Evolutionary conservation across 2,329 filamentous ascomycete species (phyloP).

Genomic region (Aspergillus felis): DNA sequence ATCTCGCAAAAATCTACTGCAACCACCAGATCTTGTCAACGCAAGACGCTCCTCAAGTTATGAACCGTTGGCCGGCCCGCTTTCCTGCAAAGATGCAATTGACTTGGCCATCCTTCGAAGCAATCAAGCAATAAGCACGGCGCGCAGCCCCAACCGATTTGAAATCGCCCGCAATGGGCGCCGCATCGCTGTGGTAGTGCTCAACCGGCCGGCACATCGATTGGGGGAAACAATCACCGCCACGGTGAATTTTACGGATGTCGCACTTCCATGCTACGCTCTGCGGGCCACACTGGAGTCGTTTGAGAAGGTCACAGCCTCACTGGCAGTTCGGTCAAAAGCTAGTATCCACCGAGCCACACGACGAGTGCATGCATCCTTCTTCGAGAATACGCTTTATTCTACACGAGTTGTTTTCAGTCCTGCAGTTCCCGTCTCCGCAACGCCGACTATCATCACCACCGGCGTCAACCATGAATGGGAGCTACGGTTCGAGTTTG

Average conservation of each 20-base stretch:
- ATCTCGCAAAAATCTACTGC: constrained; percentile 50
- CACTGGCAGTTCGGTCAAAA: constrained; percentile 77
- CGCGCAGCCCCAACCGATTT: constrained; percentile 85
- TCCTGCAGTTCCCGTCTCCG: constrained; percentile 75
- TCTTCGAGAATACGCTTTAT: constrained; percentile 79
- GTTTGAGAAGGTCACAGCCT: constrained; percentile 73
- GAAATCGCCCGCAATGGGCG: constrained; percentile 91
- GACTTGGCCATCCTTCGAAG: constrained; percentile 85
- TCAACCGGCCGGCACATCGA: constrained; percentile 82
- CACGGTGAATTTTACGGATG: constrained; percentile 75
- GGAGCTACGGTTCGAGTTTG: constrained; percentile 88
- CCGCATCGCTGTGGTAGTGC: constrained; percentile 83
- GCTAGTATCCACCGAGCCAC: constrained; percentile 85
- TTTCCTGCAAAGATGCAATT: constrained; percentile 76
- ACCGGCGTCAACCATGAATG: constrained; percentile 83
- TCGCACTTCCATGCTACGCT: constrained; percentile 78
- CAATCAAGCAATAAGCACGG: constrained; percentile 63
- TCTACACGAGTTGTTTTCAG: constrained; percentile 74
- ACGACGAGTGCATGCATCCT: constrained; percentile 71
- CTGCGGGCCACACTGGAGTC: constrained; percentile 83
- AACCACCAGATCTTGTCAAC: constrained; percentile 69
- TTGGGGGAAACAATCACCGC: constrained; percentile 83
- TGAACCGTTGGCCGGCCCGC: constrained; percentile 49
- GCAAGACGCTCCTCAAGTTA: constrained; percentile 51
- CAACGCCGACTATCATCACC: constrained; percentile 88